phyloP scores from a whole-genome alignment of 176 grass and related monocot genomes.

The bread wheat (Triticum aestivum) region IWGSC_CS_RefSeq_v2.1 NC_057802.1:405661874-405662373 shows the following conservation, averaged over 20 bases:
- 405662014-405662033: background rate
- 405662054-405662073: background rate
- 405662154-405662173: background rate
- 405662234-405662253: background rate
- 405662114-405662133: conserved; percentile 35
- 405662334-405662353: background rate
- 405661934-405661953: too few species aligned
- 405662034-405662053: background rate
- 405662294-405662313: background rate
- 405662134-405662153: conserved; percentile 7
- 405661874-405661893: too few species aligned
- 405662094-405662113: background rate
- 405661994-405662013: too few species aligned
- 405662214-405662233: conserved; percentile 20
- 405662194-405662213: background rate
- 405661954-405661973: background rate
- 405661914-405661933: too few species aligned
- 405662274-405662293: background rate
- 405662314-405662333: background rate
- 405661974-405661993: background rate
- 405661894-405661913: too few species aligned
- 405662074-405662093: background rate
- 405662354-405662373: background rate
- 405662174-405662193: background rate
- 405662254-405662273: conserved; percentile 23